phyloP scores from a whole-genome alignment of 176 grass and related monocot genomes.

The Secale cereale region DNA sequence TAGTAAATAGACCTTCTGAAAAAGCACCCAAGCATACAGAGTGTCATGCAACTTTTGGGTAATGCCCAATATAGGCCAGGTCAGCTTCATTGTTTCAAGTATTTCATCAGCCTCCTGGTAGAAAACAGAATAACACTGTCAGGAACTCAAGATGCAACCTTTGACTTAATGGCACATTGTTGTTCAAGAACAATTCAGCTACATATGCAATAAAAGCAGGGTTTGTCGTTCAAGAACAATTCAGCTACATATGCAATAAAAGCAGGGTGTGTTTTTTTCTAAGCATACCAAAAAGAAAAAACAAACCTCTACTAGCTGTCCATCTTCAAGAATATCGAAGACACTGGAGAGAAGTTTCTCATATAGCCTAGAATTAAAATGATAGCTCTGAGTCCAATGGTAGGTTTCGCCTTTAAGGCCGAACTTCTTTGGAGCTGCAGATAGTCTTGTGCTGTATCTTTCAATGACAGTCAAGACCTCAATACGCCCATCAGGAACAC shows the following conservation, averaged over 20 bases:
- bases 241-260: constrained; percentile 10
- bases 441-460: constrained; percentile 64
- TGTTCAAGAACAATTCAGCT: constrained; percentile 16
- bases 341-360: constrained; percentile 82
- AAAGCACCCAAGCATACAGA: constrained; percentile 81
- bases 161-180: constrained; percentile 12
- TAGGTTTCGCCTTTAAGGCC: constrained; percentile 56
- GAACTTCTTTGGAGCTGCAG: constrained; percentile 48
- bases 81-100: constrained; percentile 55
- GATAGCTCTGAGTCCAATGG: constrained; percentile 70
- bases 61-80: constrained; percentile 79
- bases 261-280: not conserved
- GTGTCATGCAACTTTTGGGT: constrained; percentile 64
- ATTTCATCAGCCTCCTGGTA: constrained; percentile 91
- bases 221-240: not conserved
- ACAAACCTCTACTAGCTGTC: constrained; percentile 80
- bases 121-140: constrained; percentile 32
- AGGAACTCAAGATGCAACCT: constrained; percentile 34
- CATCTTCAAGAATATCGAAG: constrained; percentile 96
- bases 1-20: constrained; percentile 57
- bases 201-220: constrained; percentile 2
- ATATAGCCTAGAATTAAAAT: constrained; percentile 83
- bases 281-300: constrained; percentile 32
- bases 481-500: constrained; percentile 55
- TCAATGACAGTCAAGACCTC: constrained; percentile 67